phyloP scores from a whole-genome alignment of 371 early-diverging fungal species.

The Racocetra persica region DNA sequence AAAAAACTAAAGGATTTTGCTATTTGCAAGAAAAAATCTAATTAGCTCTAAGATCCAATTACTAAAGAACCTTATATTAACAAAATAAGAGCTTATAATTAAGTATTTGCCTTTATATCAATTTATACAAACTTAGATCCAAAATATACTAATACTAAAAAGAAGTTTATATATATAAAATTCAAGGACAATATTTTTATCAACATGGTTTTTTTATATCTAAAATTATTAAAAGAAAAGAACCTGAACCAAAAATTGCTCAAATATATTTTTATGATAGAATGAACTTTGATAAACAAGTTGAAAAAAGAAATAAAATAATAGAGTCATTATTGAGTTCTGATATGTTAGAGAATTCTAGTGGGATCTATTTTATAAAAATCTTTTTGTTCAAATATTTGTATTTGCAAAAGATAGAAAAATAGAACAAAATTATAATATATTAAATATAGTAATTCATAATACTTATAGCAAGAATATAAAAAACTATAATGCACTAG shows the following conservation, averaged over 20 bases:
- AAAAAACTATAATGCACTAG: neutral
- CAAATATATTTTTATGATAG: conserved; percentile 44
- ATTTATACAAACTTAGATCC: conserved; percentile 30
- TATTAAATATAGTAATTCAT: neutral
- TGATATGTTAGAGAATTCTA: neutral
- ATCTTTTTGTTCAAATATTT: neutral
- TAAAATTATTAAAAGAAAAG: too few species aligned
- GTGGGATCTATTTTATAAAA: neutral
- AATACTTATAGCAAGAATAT: conserved; percentile 23
- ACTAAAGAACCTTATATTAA: neutral
- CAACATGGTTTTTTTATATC: conserved; percentile 27
- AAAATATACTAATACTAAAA: neutral
- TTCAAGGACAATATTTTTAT: conserved; percentile 40
- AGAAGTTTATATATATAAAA: conserved; percentile 37
- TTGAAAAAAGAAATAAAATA: neutral
- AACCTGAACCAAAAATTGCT: conserved; percentile 29
- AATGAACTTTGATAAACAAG: neutral
- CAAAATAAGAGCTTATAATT: conserved; percentile 42
- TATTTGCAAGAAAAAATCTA: neutral
- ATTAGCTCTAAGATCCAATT: too few species aligned
- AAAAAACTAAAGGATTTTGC: neutral
- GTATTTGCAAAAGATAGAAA: too few species aligned
- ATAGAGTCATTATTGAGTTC: neutral
- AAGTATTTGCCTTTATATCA: conserved; percentile 34
- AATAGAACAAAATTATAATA: neutral